Percentiles rank a stretch among this genome's conserved stretches.
Conservation (phyloP, 139 green algal genomes). For the Deuterostichococcus epilithicus region DNA sequence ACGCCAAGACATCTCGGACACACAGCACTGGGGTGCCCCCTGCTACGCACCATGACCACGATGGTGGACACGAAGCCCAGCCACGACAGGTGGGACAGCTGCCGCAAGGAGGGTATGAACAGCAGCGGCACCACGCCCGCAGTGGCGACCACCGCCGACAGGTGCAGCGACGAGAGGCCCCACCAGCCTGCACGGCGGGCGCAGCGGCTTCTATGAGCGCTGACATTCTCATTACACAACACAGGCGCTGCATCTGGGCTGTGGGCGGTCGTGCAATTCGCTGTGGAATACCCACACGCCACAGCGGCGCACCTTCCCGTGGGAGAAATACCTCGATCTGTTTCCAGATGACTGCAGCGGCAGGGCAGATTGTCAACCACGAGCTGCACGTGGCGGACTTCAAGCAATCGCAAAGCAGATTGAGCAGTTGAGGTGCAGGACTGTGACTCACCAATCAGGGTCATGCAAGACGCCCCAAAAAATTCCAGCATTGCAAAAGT, state of each 20-base stretch:
- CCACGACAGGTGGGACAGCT: conserved; percentile 26
- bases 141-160: conserved; percentile 11
- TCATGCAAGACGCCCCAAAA: conserved; percentile 32
- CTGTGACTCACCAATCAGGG: conserved; percentile 18
- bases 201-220: background rate
- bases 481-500: conserved; percentile 39
- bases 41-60: conserved; percentile 26
- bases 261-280: too few relatives aligned
- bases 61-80: conserved; percentile 24
- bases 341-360: conserved; percentile 21
- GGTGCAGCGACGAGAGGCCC: conserved; percentile 9
- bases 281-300: background rate
- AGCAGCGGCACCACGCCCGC: conserved; percentile 26
- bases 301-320: conserved; percentile 7
- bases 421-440: background rate
- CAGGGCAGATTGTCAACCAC: too few relatives aligned
- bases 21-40: too few relatives aligned
- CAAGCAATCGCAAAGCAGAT: too few relatives aligned
- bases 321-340: conserved; percentile 32
- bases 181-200: conserved; percentile 6
- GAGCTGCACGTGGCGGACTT: too few relatives aligned
- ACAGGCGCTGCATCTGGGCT: too few relatives aligned
- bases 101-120: conserved; percentile 25
- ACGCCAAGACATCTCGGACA: too few relatives aligned
- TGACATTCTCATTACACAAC: background rate